Base-by-base conservation (phyloP, 1,284 basidiomycete genomes). In the Ustilago bromivora region DNA sequence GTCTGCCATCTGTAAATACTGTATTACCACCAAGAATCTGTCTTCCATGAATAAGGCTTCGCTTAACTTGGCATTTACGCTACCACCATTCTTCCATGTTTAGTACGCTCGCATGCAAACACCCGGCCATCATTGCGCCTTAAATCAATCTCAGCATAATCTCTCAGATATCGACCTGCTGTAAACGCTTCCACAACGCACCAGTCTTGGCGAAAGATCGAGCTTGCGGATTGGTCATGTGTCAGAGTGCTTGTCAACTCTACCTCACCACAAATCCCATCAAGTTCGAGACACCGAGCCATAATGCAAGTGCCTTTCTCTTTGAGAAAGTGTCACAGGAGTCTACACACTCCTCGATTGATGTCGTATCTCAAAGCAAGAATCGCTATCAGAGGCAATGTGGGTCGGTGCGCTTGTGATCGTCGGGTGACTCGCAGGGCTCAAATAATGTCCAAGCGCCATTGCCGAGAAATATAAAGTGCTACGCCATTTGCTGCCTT, bases 1-100 rank as follows among this genome's bases (percentile, higher is more conserved):
- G 19, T 34, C 28, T 35, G 57, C 54, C 35, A 31, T 32, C 35
- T 68, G 71, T 64, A 65, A 64, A 65, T 67, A 73, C 23, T 73
- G 65, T 73, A 73, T 17, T 36, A 68, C 3, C 71, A 67, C 31
- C 57, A 59, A 32, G 28, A 57, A 47, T n/a, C 28, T 31, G 41
- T 38, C 40, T 41, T 34, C 56, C 28, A 43, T 28, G 23, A 51
- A 40, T 12, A 15, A 35, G 23, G 36, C 46, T 53, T 34, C 12
- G 13, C 49, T 9, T 23, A 41, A 31, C 35, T 41, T 61, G 19
- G 47, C n/a, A 19, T 19, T 19, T 46, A 52, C 36, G 11, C 51
- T 41, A 34, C 58, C 65, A 68, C 66, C 71, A 61, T 67, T 73
- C 65, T 51, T 31, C 3, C 10, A 35, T 13, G 23, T 55, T 28